phyloP scores from a whole-genome alignment of 441 rosid genomes.

The Gossypium lobatum region DNA sequence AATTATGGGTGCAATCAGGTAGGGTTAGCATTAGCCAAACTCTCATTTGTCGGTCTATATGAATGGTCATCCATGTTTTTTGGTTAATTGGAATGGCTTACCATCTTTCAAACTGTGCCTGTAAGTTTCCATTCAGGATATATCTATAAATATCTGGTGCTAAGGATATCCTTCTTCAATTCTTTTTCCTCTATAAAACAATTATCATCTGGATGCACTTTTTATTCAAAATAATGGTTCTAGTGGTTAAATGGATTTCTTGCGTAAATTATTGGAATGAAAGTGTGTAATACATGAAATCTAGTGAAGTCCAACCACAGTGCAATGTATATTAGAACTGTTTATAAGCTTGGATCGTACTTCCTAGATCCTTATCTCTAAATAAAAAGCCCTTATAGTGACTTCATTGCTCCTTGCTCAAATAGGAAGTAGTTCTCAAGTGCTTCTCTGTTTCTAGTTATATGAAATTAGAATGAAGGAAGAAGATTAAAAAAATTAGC shows the following conservation, averaged over 20 bases:
- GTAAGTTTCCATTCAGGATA: neutral
- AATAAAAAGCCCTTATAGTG: too few relatives aligned
- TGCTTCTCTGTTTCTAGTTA: neutral
- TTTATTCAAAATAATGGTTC: neutral
- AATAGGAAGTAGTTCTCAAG: neutral
- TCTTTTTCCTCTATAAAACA: neutral
- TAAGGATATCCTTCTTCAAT: neutral
- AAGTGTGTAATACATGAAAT: neutral
- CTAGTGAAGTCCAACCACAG: neutral
- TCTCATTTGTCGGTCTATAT: neutral
- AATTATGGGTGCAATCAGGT: slow-evolving; percentile 96
- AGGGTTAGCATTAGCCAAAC: neutral
- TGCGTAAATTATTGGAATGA: neutral
- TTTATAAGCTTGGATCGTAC: neutral
- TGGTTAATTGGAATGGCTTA: neutral
- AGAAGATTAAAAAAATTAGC: neutral
- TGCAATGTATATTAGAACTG: neutral
- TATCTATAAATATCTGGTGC: neutral
- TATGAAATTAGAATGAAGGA: neutral
- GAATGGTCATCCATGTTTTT: neutral
- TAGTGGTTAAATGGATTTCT: neutral
- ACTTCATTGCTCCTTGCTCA: neutral
- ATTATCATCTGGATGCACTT: neutral
- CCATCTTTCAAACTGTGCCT: neutral
- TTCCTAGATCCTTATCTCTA: neutral